Percentiles rank a stretch among this genome's conserved stretches.
Conservation (phyloP, 306 rosid species). For the Pterocarpus macrocarpus region DNA sequence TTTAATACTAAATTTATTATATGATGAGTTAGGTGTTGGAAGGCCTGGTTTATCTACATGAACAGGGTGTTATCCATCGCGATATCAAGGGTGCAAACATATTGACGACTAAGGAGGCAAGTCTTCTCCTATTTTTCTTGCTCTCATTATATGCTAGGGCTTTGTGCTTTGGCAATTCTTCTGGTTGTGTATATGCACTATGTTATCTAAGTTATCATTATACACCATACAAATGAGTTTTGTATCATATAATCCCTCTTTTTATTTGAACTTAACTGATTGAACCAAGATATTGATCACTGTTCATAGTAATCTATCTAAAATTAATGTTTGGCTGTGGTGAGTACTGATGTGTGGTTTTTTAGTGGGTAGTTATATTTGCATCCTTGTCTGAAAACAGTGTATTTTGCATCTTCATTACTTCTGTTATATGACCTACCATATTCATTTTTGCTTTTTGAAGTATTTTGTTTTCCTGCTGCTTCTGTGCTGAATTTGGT, state of each 20-base stretch:
- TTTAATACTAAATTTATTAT: conserved; percentile 38
- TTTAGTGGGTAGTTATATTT: conserved; percentile 24
- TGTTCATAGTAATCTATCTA: conserved; percentile 21
- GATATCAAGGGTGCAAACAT: conserved; percentile 99
- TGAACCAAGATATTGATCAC: conserved; percentile 18
- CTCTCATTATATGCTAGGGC: conserved; percentile 27
- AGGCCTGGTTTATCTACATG: conserved; percentile 98
- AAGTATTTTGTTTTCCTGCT: neutral
- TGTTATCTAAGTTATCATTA: conserved; percentile 8
- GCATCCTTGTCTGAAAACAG: neutral
- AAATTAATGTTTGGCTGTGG: conserved; percentile 30
- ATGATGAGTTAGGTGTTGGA: conserved; percentile 84
- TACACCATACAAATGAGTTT: conserved; percentile 5
- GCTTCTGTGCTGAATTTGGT: conserved; percentile 24
- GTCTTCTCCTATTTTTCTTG: conserved; percentile 33
- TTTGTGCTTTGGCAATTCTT: conserved; percentile 36
- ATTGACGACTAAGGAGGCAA: conserved; percentile 96
- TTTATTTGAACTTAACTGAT: conserved; percentile 20
- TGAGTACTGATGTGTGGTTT: conserved; percentile 21
- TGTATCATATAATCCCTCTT: conserved; percentile 8
- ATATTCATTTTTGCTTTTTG: neutral
- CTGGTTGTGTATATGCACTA: conserved; percentile 8
- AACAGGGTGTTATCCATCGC: conserved; percentile 98
- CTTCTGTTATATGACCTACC: neutral
- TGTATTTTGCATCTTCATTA: conserved; percentile 10